Evolutionary conservation across 1,284 basidiomycete genomes (phyloP).

Genomic region (Cutaneotrichosporon mucoides): DNA sequence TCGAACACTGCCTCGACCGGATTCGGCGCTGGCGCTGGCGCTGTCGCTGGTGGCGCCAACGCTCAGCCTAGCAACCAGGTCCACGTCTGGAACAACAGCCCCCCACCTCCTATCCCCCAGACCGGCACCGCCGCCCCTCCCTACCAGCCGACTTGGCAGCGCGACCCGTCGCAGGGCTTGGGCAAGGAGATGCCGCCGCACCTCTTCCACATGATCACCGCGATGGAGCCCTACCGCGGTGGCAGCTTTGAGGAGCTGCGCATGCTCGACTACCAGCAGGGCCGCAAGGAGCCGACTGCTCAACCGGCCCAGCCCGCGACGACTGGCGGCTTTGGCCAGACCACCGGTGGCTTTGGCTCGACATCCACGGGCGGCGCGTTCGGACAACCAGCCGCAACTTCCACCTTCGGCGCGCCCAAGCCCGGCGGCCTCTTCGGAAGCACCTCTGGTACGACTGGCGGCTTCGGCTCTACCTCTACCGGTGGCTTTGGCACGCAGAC

Average conservation of each 20-base stretch:
- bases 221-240: conserved; percentile 41
- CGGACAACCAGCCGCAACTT: conserved; percentile 27
- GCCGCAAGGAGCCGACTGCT: conserved; percentile 53
- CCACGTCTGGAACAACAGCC: conserved; percentile 25
- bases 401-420: conserved; percentile 10
- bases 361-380: conserved; percentile 25
- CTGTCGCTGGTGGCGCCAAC: too few relatives aligned
- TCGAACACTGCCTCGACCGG: conserved; percentile 12
- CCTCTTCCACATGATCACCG: conserved; percentile 45
- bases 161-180: conserved; percentile 24
- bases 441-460: conserved; percentile 28
- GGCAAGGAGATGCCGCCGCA: conserved; percentile 27
- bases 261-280: conserved; percentile 55
- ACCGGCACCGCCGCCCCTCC: conserved; percentile 39
- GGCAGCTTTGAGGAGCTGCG: conserved; percentile 49
- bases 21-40: conserved; percentile 17
- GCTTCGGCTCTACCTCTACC: conserved; percentile 24
- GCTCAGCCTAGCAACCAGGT: conserved; percentile 22
- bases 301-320: conserved; percentile 22
- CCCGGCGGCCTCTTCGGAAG: conserved; percentile 48
- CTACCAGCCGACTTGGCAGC: conserved; percentile 45
- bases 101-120: conserved; percentile 28
- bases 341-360: conserved; percentile 50
- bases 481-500: conserved; percentile 40
- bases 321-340: conserved; percentile 42